Evolutionary conservation across 805 yeast species (phyloP), one percentile per base, ranked within the genome.

Genomic region (Kazachstania africana): DNA sequence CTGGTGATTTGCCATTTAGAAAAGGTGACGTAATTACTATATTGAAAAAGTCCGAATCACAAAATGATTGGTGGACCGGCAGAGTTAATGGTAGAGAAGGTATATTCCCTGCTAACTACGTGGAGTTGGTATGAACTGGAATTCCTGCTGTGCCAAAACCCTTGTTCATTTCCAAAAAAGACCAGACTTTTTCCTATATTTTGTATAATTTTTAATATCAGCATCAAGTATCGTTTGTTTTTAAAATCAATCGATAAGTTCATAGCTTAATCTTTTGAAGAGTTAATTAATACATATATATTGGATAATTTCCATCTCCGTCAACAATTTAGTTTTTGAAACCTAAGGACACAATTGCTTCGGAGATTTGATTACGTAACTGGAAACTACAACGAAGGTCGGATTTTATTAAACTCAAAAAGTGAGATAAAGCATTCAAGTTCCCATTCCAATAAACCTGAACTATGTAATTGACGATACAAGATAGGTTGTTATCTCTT

Each of bases 31-130:
- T 82, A 10, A 82, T 91, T 44, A 78, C 83, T 25, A 79, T 91
- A 41, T 62, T 81, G 31, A 84, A 85, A 55, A 83, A 79, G 54
- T 74, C 93, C 6, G 87, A 80, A 6, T 78, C 95, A 10, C 72
- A 75, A 30, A 94, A 91, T 54, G 97, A 91, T 55, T 91, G 98
- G 98, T 91, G 98, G 98, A 84, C 95, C 0, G 98, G 98, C 17
- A 75, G 80, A 52, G 63, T 75, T 33, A 81, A 80, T 43, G 88
- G 93, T 10, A 60, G 60, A 38, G 83, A 82, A 46, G 98, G 98
- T 27, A 87, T 87, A 15, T 88, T 88, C 69, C 98, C 98, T 8
- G 98, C 98, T 3, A 88, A 88, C 55, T 88, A 88, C 51, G 96
- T 91, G 23, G 13, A 23, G 13, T 10, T 23, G 12, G n/a, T 9